Percentiles rank a stretch among this genome's conserved stretches.
Evolutionary conservation across 169 alveolate genomes (phyloP).

Genomic region (Plasmodium ovale): DNA sequence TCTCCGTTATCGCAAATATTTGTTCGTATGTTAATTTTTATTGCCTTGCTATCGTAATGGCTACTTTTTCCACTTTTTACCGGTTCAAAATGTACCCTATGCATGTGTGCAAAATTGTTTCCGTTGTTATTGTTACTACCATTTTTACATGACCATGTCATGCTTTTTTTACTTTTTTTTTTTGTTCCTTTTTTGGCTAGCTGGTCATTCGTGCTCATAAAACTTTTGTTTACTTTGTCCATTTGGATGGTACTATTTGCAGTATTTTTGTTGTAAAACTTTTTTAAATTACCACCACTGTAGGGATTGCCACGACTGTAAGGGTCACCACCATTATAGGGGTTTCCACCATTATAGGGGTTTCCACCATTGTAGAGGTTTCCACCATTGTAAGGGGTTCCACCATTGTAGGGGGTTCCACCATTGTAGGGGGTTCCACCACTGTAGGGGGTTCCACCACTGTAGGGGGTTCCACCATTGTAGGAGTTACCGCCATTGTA

Average conservation of each 20-base stretch:
- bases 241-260: not conserved
- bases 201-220: constrained; percentile 17
- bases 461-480: too few relatives aligned
- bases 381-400: not conserved
- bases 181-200: constrained; percentile 35
- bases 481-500: constrained; percentile 1
- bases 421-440: not conserved
- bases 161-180: constrained; percentile 33
- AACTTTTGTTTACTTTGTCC: constrained; percentile 14
- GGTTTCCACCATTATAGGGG: not conserved
- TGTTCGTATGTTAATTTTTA: constrained; percentile 3
- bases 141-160: constrained; percentile 67
- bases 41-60: constrained; percentile 21
- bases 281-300: constrained; percentile 3
- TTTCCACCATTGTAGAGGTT: not conserved
- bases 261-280: not conserved
- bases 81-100: constrained; percentile 31
- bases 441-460: too few relatives aligned
- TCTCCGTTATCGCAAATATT: constrained; percentile 4
- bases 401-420: not conserved
- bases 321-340: not conserved
- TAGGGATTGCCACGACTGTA: not conserved
- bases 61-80: constrained; percentile 7
- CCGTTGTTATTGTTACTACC: constrained; percentile 3
- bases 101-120: constrained; percentile 18